Evolutionary conservation across 768 basidiomycete species (phyloP).

Genomic region (Scleroderma bovista): DNA sequence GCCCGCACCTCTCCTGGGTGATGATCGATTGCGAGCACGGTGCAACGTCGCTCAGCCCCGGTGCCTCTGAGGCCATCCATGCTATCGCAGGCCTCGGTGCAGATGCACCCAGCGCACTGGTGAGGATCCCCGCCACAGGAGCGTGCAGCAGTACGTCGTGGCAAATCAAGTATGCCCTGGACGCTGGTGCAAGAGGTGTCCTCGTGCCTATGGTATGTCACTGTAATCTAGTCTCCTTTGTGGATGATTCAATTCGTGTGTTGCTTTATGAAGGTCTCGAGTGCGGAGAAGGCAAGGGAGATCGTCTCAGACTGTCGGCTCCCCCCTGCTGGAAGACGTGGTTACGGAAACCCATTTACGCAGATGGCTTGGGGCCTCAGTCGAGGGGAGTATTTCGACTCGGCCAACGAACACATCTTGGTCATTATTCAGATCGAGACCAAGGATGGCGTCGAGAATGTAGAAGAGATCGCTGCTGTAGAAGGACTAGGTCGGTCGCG

Average conservation of each 20-base stretch:
- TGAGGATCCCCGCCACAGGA: conserved; percentile 63
- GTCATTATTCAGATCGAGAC: conserved; percentile 69
- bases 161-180: conserved; percentile 70
- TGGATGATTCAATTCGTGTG: not conserved
- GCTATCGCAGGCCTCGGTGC: conserved; percentile 45
- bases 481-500: conserved; percentile 52
- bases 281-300: conserved; percentile 49
- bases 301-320: conserved; percentile 55
- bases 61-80: conserved; percentile 49
- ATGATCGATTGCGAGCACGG: conserved; percentile 69
- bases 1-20: conserved; percentile 55
- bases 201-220: conserved; percentile 59
- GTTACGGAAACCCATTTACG: conserved; percentile 61
- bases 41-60: conserved; percentile 47
- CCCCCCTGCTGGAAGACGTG: conserved; percentile 56
- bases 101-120: conserved; percentile 46
- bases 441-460: conserved; percentile 51
- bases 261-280: conserved; percentile 41
- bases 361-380: conserved; percentile 53
- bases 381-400: conserved; percentile 43
- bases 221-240: not conserved
- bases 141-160: conserved; percentile 49
- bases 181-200: conserved; percentile 60
- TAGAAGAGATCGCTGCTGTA: conserved; percentile 53
- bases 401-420: conserved; percentile 50